Conservation (phyloP, 1,139 yeast genomes). For the Kodamaea suecica region DNA sequence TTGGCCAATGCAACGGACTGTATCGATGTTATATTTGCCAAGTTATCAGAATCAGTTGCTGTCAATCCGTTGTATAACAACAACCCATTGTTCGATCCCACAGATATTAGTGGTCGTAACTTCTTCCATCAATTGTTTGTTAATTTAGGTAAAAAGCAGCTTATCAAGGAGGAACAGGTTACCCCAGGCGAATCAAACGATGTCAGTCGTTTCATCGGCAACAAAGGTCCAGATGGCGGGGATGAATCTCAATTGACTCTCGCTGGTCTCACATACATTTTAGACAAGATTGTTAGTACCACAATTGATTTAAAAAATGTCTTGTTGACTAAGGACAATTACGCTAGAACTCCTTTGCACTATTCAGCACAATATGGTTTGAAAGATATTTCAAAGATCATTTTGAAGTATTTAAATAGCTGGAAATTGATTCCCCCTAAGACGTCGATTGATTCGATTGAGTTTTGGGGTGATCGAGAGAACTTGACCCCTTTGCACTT, state of each 20-base stretch:
- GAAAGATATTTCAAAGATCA: conserved; percentile 54
- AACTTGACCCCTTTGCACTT: conserved; percentile 78
- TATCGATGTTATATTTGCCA: conserved; percentile 50
- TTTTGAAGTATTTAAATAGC: conserved; percentile 43
- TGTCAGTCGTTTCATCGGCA: conserved; percentile 29
- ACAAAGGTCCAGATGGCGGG: conserved; percentile 63
- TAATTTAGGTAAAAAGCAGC: conserved; percentile 60
- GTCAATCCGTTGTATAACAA: conserved; percentile 15
- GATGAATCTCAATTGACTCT: conserved; percentile 32
- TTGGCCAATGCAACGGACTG: conserved; percentile 49
- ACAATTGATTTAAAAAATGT: conserved; percentile 40
- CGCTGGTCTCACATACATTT: conserved; percentile 50
- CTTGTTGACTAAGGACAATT: conserved; percentile 67
- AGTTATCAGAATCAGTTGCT: conserved; percentile 17
- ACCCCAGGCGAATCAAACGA: conserved; percentile 39
- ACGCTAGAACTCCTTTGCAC: conserved; percentile 82
- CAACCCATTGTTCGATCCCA: conserved; percentile 45
- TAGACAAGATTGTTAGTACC: conserved; percentile 48
- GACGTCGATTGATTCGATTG: conserved; percentile 56
- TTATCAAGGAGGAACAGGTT: conserved; percentile 24
- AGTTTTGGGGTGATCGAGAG: conserved; percentile 82
- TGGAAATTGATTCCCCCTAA: conserved; percentile 35
- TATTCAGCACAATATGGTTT: conserved; percentile 89
- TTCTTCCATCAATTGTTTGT: conserved; percentile 82
- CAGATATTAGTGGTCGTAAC: conserved; percentile 79